Percentiles rank a stretch among this genome's conserved stretches.
Evolutionary conservation across 192 early-diverging fungal genomes (phyloP).

Genomic region (Lobosporangium transversale): DNA sequence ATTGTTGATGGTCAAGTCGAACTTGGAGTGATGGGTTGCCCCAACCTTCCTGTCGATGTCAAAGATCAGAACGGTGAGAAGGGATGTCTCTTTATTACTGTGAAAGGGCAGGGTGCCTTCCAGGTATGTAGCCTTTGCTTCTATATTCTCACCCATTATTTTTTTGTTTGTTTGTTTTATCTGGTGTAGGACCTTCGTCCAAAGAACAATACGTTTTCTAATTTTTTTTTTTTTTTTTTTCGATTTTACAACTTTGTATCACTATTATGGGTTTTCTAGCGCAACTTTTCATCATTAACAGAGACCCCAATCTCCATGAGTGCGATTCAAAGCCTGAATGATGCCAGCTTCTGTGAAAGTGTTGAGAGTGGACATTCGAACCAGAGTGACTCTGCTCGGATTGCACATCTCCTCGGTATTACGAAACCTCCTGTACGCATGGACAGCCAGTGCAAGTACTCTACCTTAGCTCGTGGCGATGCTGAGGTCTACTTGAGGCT

Average conservation of each 20-base stretch:
- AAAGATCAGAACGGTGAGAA: conserved; percentile 69
- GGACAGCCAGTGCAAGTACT: conserved; percentile 99
- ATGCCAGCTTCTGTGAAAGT: conserved; percentile 93
- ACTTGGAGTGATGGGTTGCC: conserved; percentile 91
- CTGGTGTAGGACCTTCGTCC: not conserved
- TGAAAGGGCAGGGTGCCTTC: conserved; percentile 90
- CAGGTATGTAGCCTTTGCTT: conserved; percentile 64
- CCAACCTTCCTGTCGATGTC: conserved; percentile 76
- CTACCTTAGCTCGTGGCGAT: conserved; percentile 89
- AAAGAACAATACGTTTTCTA: not conserved
- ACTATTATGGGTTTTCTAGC: conserved; percentile 51
- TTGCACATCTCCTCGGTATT: conserved; percentile 86
- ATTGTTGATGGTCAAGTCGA: conserved; percentile 89
- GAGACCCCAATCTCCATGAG: conserved; percentile 75
- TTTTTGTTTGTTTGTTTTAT: not conserved
- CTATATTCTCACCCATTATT: not conserved
- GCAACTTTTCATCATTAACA: conserved; percentile 60
- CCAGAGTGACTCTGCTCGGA: conserved; percentile 81
- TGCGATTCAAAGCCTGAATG: conserved; percentile 57
- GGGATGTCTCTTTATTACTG: conserved; percentile 88
- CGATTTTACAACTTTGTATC: too few relatives aligned
- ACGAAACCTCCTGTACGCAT: conserved; percentile 83
- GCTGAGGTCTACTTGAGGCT: conserved; percentile 93
- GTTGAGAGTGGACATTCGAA: conserved; percentile 92
- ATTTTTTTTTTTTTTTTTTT: too few relatives aligned